Evolutionary conservation across 148 eudicot species (phyloP), one percentile per base, ranked within the genome.

Genomic region (Silene uniflora): DNA sequence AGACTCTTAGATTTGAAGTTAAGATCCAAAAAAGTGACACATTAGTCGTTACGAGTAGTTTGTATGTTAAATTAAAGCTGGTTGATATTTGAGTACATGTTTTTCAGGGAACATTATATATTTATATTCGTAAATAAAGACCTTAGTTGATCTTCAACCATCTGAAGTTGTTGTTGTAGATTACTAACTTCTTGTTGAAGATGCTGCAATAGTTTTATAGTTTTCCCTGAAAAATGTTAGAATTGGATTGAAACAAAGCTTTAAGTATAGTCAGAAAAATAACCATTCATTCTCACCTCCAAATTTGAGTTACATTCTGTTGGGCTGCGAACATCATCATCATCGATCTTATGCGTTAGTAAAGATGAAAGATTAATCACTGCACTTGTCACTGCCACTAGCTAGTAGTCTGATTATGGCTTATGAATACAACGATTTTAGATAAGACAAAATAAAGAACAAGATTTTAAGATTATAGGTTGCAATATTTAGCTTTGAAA

Each of bases 141-240:
- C 91, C 92, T 91, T 46, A 91, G 75, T 75, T 88, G 86, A 46
- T 89, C 88, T 76, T 90, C 88, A 1, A 77, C 89, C 74, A 76
- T 73, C 73, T 80, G 84, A 74, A 91, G 86, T 56, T 91, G 88
- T 13, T 81, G 77, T 70, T 88, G 97, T 81, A 91, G 81, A 77
- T 78, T 81, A 32, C 32, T 73, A 56, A 90, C 83, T 78, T 90
- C 84, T 76, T 84, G 87, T 25, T 90, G 89, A 54, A 87, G 79
- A 66, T 90, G 90, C 91, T 88, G 74, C 49, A 14, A 76, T 4
- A 29, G 1, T 35, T 67, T 39, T 7, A 66, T 11, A 24, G 17
- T 14, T 18, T 35, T 42, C 22, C 6, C 60, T 8, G 32, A 14
- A 47, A 9, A 65, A 25, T 49, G 18, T 27, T 25, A 13, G 16